Evolutionary conservation across 1,284 basidiomycete genomes (phyloP), one percentile per base, ranked within the genome.

Genomic region (Rhodotorula sp.): DNA sequence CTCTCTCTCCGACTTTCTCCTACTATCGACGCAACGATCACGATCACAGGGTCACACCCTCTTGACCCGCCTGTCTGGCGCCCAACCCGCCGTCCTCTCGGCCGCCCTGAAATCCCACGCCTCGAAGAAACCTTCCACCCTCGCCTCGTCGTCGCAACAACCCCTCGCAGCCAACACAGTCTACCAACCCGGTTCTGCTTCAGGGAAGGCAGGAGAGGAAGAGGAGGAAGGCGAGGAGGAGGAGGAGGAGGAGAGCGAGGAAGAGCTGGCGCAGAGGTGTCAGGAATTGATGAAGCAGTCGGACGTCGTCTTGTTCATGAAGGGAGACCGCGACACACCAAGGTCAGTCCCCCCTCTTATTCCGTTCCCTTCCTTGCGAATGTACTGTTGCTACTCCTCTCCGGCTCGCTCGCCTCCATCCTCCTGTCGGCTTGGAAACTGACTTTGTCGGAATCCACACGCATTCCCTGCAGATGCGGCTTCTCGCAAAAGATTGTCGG

Each of bases 251-350:
- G 89, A 92, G 80, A 84, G 86, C 8, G 80, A 83, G n/a, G 89
- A 89, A 75, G 83, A 90, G 74, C 84, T 93, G 30, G 84, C 86
- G 56, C 79, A 80, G 56, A 85, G 92, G 64, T 85, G 93, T 80
- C 82, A 81, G 44, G 77, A 74, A 60, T 80, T 91, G 82, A 91
- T 91, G 91, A 84, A 83, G 75, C 83, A 84, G 77, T 82, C 82
- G 77, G 84, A 84, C 73, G 85, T 97, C 60, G 87, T 99, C 67
- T 82, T 99, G 68, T 98, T 99, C 86, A 99, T 99, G 95, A 99
- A 99, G 83, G 96, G 95, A 30, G 89, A 88, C 73, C 91, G 92
- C 0, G 87, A 89, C 59, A 84, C 85, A 37, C 96, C 93, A 3
- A 88, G 91, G 72, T 95, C 7, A 45, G 74, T 66, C 17, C 17